Evolutionary conservation across 805 yeast genomes (phyloP), one percentile per base, ranked within the genome.

Genomic region (Kuraishia ogatae): DNA sequence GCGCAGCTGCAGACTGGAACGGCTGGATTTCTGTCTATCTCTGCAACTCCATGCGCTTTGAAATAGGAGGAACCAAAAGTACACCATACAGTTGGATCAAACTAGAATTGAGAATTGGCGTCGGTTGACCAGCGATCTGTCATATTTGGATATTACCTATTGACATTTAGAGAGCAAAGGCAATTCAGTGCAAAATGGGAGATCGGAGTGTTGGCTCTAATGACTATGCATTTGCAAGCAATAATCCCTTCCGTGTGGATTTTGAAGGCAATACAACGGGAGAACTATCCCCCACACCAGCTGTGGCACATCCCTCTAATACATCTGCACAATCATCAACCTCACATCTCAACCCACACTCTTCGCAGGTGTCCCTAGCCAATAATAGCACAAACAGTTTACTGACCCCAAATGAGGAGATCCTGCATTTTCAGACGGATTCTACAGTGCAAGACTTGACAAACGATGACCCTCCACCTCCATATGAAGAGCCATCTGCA

Each of bases 381-480:
- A 35, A 35, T 35, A 15, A 35, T 15, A 35, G 43, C 17, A 35
- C 43, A 35, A 35, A 35, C 17, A 11, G 43, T 15, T 7, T 17
- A 10, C 17, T 8, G n/a, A 35, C 6, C 13, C 17, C 6, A 35
- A 17, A 15, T 13, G 2, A 8, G n/a, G 4, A 5, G 17, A 35
- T 10, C 29, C 10, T 10, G 8, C 8, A 26, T 6, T 6, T 10
- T 26, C 29, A 35, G n/a, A 11, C 6, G 15, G n/a, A 35, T 17
- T 15, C 15, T 3, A 35, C 43, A 35, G 7, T 67, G 67, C 43
- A 35, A 15, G 43, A 35, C 6, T 35, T 35, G 4, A 8, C 17
- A 13, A 35, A 35, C 0, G 58, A 55, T 22, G 71, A 65, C 48
- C 69, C 67, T 4, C 76, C 76, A 2, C 77, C 77, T 1, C 66